A percentile compares a stretch with the other conserved stretches of the same genome.
Conservation (phyloP, 805 yeast genomes). For the Clavispora asparagi region DNA sequence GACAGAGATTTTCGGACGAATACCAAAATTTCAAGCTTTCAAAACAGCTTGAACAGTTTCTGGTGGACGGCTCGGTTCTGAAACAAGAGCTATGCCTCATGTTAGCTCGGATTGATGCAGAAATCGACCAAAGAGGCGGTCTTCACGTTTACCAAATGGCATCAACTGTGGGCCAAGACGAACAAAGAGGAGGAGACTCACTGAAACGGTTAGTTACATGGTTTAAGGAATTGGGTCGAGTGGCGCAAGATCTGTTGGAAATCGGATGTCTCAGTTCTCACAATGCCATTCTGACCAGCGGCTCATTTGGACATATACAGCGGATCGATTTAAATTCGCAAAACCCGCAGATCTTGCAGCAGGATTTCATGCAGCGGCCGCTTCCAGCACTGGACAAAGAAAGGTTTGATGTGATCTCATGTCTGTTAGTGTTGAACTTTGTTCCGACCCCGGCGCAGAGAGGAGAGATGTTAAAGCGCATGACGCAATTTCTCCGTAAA, state of each 20-base stretch:
- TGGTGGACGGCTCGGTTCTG: conserved; percentile 14
- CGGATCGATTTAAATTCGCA: conserved; percentile 82
- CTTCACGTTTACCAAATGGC: conserved; percentile 77
- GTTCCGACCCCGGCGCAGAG: conserved; percentile 68
- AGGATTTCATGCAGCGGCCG: conserved; percentile 81
- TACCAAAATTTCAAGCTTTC: conserved; percentile 6
- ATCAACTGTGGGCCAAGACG: conserved; percentile 76
- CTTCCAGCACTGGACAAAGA: conserved; percentile 44
- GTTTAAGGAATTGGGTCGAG: conserved; percentile 38
- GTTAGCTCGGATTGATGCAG: conserved; percentile 56
- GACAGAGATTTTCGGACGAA: conserved; percentile 3
- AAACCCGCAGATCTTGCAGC: conserved; percentile 63
- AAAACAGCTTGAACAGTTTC: conserved; percentile 11
- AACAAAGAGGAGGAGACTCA: conserved; percentile 84
- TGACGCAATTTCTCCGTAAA: conserved; percentile 49
- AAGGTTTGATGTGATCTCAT: conserved; percentile 63
- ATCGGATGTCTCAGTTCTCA: conserved; percentile 74
- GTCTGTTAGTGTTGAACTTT: conserved; percentile 84
- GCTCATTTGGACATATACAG: conserved; percentile 45
- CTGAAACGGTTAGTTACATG: conserved; percentile 75
- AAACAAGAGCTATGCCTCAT: conserved; percentile 16
- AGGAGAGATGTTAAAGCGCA: conserved; percentile 70
- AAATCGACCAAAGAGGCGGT: conserved; percentile 67
- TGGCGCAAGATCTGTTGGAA: conserved; percentile 55
- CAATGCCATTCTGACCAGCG: conserved; percentile 61